These are phyloP conservation scores for Pilatotrama ljubarskyi DNA, from an alignment of 768 basidiomycete genomes.

Conservation along the genomic window DNA sequence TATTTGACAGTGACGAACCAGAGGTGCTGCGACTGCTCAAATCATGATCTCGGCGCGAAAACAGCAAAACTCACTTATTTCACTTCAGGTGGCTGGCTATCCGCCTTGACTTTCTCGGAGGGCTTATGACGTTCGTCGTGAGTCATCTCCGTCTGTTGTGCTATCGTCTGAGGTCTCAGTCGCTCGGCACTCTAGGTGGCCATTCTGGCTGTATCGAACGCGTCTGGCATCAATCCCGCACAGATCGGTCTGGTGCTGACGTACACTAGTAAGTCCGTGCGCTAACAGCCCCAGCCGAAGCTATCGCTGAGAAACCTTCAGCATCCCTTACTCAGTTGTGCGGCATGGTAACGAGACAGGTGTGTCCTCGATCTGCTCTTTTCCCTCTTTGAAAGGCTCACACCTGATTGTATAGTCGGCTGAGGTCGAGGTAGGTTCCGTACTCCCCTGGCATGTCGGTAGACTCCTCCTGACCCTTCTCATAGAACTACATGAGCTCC, in stretches of 20 bases:
- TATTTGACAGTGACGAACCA: slow-evolving; percentile 68
- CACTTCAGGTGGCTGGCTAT: slow-evolving; percentile 62
- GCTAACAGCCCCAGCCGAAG: no score
- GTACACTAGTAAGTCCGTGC: slow-evolving; percentile 48
- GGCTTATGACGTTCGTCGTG: slow-evolving; percentile 55
- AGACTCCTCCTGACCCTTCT: not conserved
- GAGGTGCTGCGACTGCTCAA: slow-evolving; percentile 36
- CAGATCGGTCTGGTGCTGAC: slow-evolving; percentile 74
- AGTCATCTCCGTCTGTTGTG: slow-evolving; percentile 14
- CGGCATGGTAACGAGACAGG: slow-evolving; percentile 53
- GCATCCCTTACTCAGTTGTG: slow-evolving; percentile 55
- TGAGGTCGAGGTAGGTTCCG: slow-evolving; percentile 56
- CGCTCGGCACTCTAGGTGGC: slow-evolving; percentile 49
- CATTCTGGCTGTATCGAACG: slow-evolving; percentile 58
- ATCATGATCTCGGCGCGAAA: not conserved
- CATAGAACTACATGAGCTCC: slow-evolving; percentile 64
- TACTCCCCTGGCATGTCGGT: not conserved
- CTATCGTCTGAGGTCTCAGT: slow-evolving; percentile 4
- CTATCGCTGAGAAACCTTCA: slow-evolving; percentile 14
- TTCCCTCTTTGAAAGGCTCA: not conserved
- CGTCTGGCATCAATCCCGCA: slow-evolving; percentile 59
- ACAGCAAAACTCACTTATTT: no score
- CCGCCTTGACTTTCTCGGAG: slow-evolving; percentile 70
- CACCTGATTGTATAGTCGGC: slow-evolving; percentile 36
- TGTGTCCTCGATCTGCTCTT: not conserved